Evolutionary conservation across 2,329 filamentous ascomycete genomes (phyloP).

Genomic region (Aspergillus quadricinctus): DNA sequence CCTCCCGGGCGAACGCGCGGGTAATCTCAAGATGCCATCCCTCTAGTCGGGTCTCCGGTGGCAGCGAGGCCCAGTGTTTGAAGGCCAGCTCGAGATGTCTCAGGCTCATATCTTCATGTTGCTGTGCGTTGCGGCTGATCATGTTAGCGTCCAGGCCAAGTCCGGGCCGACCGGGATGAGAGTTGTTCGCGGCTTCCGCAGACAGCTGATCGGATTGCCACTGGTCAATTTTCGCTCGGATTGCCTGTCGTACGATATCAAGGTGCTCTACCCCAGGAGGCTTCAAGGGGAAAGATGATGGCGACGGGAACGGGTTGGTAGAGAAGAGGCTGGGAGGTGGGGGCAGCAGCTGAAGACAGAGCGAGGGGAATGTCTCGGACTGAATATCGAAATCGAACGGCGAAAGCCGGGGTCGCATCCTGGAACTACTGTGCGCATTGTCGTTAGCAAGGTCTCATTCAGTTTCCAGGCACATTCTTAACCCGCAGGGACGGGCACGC

Average conservation of each 20-base stretch:
- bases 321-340: conserved; percentile 79
- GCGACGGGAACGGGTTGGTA: conserved; percentile 70
- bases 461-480: background rate
- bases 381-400: conserved; percentile 79
- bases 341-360: conserved; percentile 76
- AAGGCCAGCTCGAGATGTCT: conserved; percentile 76
- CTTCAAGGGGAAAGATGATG: conserved; percentile 74
- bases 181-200: conserved; percentile 34
- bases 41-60: conserved; percentile 48
- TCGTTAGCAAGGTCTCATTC: background rate
- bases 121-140: conserved; percentile 48
- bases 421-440: conserved; percentile 32
- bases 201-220: conserved; percentile 53
- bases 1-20: conserved; percentile 44
- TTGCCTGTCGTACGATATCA: conserved; percentile 64
- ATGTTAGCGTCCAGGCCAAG: conserved; percentile 31
- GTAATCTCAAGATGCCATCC: conserved; percentile 46
- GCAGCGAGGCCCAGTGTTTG: conserved; percentile 67
- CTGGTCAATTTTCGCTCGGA: conserved; percentile 62
- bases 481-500: conserved; percentile 29
- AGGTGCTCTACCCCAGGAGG: conserved; percentile 71
- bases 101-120: conserved; percentile 64
- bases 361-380: conserved; percentile 76
- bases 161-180: conserved; percentile 36
- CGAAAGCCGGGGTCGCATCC: conserved; percentile 38